Evolutionary conservation across 2,329 filamentous ascomycete genomes (phyloP).

Genomic region (Magnaporthiopsis incrustans): DNA sequence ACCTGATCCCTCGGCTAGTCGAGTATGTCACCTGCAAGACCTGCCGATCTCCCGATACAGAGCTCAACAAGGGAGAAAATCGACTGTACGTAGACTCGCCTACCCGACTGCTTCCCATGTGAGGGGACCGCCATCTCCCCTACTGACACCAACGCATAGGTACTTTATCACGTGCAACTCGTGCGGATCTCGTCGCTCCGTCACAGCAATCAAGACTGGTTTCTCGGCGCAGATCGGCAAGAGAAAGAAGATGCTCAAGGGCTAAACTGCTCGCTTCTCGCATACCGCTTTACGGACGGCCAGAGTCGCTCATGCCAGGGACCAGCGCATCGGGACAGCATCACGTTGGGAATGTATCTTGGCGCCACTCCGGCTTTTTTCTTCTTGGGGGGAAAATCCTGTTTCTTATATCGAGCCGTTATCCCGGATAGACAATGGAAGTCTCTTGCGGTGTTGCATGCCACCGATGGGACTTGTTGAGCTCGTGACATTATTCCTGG

Average conservation of each 20-base stretch:
- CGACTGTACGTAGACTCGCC: constrained; percentile 55
- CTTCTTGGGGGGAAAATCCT: neutral
- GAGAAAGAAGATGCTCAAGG: constrained; percentile 81
- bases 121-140: neutral
- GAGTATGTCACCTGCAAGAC: constrained; percentile 99
- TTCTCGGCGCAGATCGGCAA: constrained; percentile 99
- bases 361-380: neutral
- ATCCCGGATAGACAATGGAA: neutral
- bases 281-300: too few species aligned
- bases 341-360: neutral
- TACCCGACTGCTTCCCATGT: neutral
- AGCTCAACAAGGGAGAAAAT: constrained; percentile 98
- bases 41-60: constrained; percentile 87
- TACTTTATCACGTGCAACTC: constrained; percentile 69
- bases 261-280: constrained; percentile 39
- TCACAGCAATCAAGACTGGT: constrained; percentile 99
- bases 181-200: constrained; percentile 73
- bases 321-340: too few species aligned
- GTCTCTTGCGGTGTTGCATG: neutral
- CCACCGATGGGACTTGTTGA: neutral
- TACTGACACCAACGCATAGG: neutral
- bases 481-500: neutral
- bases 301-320: neutral
- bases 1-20: constrained; percentile 36
- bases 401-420: neutral